These are phyloP conservation scores for Closterium sp. DNA, from an alignment of 139 green algal species.

Conservation along the genomic window DNA sequence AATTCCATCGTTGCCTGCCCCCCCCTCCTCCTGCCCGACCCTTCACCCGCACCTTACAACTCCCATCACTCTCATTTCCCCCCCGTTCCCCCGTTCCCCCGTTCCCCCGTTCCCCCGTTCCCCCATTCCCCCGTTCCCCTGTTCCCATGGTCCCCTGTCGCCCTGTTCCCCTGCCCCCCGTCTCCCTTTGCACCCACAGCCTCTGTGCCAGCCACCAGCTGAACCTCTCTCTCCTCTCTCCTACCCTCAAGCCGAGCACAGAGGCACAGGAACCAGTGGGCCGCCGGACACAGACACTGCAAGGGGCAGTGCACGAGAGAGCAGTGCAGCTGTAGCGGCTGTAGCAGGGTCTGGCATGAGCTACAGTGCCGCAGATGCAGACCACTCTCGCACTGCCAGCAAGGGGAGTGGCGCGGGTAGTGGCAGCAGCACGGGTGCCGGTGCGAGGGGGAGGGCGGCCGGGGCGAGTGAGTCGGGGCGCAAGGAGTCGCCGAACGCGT, in stretches of 20 bases:
- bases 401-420: not conserved
- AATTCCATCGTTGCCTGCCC: not conserved
- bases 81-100: not conserved
- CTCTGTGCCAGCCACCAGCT: not conserved
- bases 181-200: not conserved
- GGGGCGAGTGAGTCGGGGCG: not conserved
- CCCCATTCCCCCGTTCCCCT: too few species aligned
- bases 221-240: not conserved
- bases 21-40: not conserved
- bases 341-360: not conserved
- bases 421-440: not conserved
- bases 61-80: not conserved
- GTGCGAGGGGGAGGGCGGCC: not conserved
- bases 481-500: not conserved
- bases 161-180: not conserved
- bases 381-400: not conserved
- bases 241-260: not conserved
- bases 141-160: not conserved
- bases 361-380: not conserved
- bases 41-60: too few species aligned
- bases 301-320: not conserved
- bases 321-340: not conserved
- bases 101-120: not conserved
- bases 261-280: not conserved
- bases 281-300: not conserved